Base-by-base conservation (phyloP, 2,329 filamentous ascomycete genomes). In the Colletotrichum simmondsii region DNA sequence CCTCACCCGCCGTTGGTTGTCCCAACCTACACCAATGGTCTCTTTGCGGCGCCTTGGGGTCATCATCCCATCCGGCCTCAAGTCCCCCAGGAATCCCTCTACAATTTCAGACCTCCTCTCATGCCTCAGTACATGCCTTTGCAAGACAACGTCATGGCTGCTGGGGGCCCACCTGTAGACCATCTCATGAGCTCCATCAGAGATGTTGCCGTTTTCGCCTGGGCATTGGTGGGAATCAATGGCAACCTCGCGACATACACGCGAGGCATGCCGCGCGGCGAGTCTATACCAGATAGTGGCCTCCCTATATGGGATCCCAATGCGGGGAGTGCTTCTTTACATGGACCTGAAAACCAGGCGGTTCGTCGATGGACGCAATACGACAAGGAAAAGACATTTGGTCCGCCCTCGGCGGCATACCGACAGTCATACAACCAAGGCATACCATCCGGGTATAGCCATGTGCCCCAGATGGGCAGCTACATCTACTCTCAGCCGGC, bases 191-290 rank as follows among this genome's bases (percentile, higher is more conserved):
- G 89, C 67, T 93, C 92, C 3, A 97, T 97, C 75, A 91, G 93
- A 69, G 94, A 97, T 66, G 93, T 95, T 60, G 94, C 93, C 1
- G 93, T 97, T n/a, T 97, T 97, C 79, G 94, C 94, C 11, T 97
- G 94, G 94, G 92, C 92, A 2, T 83, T 96, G 12, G 90, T 92
- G 28, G 94, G 94, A 26, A 95, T 95, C 84, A 96, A 97, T 80
- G 92, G 92, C 16, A 92, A 90, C 53, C 83, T 96, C 66, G 90
- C 91, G 19, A 86, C 89, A 3, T 93, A 92, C 77, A 86, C 89
- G 58, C 86, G 85, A 5, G 93, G 93, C 3, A 86, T 84, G 32
- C 91, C 93, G 1, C 83, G 81, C 24, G 92, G 90, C n/a, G 90
- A 93, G 73, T 87, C 91, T 35, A 85, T 90, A 72, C 84, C 86